Conservation (phyloP, 805 yeast genomes). For the Candida hispaniensis region DNA sequence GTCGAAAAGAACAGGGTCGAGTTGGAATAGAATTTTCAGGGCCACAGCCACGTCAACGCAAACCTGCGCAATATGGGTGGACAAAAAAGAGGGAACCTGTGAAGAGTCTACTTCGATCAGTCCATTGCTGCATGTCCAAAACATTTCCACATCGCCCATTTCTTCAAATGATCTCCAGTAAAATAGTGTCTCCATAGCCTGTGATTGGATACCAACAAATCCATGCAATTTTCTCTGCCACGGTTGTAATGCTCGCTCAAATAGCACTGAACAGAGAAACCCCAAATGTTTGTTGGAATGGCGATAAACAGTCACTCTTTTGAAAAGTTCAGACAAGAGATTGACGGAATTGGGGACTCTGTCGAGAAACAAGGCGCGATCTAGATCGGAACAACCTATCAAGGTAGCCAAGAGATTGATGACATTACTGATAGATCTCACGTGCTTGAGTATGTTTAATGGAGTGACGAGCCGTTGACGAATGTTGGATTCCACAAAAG, state of each 20-base stretch:
- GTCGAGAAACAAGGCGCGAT: slow-evolving; percentile 1
- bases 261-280: slow-evolving; percentile 1
- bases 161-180: slow-evolving; percentile 5
- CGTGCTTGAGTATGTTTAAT: neutral
- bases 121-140: slow-evolving; percentile 1
- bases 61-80: slow-evolving; percentile 1
- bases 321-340: slow-evolving; percentile 3
- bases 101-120: neutral
- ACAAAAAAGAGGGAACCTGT: neutral
- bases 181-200: slow-evolving; percentile 1
- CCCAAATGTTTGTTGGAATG: slow-evolving; percentile 1
- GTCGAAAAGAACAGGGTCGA: too few species aligned
- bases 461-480: neutral
- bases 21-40: slow-evolving; percentile 6
- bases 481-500: slow-evolving; percentile 1
- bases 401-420: slow-evolving; percentile 6
- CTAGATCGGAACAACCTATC: slow-evolving; percentile 5
- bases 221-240: slow-evolving; percentile 4
- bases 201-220: slow-evolving; percentile 2
- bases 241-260: slow-evolving; percentile 1
- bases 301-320: slow-evolving; percentile 1
- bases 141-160: slow-evolving; percentile 11
- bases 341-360: slow-evolving; percentile 2
- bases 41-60: slow-evolving; percentile 8
- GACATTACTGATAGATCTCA: slow-evolving; percentile 1